Evolutionary conservation across 352 stramenopile genomes (phyloP).

Genomic region (Globisporangium camurandrum): DNA sequence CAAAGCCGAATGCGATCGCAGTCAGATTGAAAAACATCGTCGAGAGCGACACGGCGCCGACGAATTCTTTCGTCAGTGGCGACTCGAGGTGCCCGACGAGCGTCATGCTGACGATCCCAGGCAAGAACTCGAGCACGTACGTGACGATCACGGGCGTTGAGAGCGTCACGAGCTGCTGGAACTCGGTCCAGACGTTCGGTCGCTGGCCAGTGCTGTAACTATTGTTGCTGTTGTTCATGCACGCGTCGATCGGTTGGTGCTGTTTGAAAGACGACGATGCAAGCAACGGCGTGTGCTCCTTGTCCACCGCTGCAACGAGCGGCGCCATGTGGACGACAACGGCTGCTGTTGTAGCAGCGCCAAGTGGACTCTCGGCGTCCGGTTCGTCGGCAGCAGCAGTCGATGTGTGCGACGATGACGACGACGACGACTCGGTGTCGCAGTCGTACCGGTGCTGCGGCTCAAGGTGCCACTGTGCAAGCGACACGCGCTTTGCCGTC

Average conservation of each 20-base stretch:
- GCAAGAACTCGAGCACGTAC: conserved; percentile 69
- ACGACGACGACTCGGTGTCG: no score
- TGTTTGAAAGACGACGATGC: no score
- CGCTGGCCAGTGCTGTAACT: not conserved
- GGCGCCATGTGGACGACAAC: conserved; percentile 22
- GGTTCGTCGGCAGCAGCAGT: conserved; percentile 34
- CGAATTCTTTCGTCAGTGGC: conserved; percentile 56
- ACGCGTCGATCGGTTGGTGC: no score
- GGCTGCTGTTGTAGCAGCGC: conserved; percentile 12
- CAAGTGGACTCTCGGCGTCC: conserved; percentile 24
- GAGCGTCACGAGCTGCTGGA: conserved; percentile 29
- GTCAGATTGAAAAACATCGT: conserved; percentile 81
- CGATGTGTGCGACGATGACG: no score
- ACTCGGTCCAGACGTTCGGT: conserved; percentile 23
- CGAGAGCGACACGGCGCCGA: conserved; percentile 59
- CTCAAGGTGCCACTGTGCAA: conserved; percentile 7
- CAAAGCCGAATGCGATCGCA: conserved; percentile 68
- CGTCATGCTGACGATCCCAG: conserved; percentile 51
- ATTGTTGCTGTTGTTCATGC: no score
- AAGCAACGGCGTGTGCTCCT: not conserved
- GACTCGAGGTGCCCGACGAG: conserved; percentile 70
- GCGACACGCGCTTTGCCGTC: conserved; percentile 16
- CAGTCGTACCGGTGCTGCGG: conserved; percentile 14
- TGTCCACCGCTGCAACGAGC: conserved; percentile 3
- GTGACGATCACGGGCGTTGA: conserved; percentile 65